Percentiles rank a stretch among this genome's conserved stretches.
These are phyloP conservation scores for Aspergillus ibericus DNA, from an alignment of 2,329 filamentous ascomycete species.

Conservation along the genomic window DNA sequence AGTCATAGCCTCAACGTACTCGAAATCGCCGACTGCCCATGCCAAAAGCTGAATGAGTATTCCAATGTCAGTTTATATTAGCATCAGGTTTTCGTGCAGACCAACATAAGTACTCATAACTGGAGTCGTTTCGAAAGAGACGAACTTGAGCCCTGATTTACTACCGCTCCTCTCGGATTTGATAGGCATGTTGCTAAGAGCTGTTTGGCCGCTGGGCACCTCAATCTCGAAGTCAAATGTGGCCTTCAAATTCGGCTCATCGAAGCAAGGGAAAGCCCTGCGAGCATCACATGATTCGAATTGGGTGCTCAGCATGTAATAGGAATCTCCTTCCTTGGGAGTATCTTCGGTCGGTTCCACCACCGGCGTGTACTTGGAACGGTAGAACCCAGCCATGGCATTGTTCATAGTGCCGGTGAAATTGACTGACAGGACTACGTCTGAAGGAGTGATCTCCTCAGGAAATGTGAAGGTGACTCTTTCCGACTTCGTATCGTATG, in stretches of 20 bases:
- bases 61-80: conserved; percentile 42
- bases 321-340: conserved; percentile 65
- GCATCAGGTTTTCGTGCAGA: conserved; percentile 7
- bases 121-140: conserved; percentile 80
- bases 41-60: conserved; percentile 69
- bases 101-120: conserved; percentile 81
- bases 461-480: conserved; percentile 76
- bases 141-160: conserved; percentile 62
- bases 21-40: conserved; percentile 95
- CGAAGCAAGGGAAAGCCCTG: conserved; percentile 94
- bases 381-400: conserved; percentile 90
- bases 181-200: conserved; percentile 93
- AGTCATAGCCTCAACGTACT: conserved; percentile 91
- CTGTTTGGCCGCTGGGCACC: conserved; percentile 82
- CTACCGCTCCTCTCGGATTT: conserved; percentile 69
- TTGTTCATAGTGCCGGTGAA: conserved; percentile 85
- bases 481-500: conserved; percentile 81
- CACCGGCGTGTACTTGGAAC: conserved; percentile 86
- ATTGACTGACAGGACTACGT: conserved; percentile 68
- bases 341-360: conserved; percentile 72
- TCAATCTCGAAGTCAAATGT: conserved; percentile 94
- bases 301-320: conserved; percentile 87
- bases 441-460: conserved; percentile 66
- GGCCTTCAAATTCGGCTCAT: conserved; percentile 95
- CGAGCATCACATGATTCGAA: conserved; percentile 97